Base-by-base conservation (phyloP, 176 grass and related monocot genomes). In the Zea luxurians region DNA sequence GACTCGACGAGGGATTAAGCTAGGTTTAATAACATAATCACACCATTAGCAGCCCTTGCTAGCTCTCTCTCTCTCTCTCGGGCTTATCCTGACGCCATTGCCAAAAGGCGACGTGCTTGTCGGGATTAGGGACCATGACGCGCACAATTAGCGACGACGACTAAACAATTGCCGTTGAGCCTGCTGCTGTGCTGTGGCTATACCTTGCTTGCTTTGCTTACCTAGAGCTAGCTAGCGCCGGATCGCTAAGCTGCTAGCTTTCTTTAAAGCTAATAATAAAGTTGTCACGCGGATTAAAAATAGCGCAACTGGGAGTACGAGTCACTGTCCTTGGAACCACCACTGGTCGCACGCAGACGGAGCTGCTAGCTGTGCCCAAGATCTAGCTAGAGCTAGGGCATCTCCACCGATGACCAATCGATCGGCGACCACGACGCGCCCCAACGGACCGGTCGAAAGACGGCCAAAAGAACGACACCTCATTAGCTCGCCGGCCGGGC, bases 221-320 rank as follows among this genome's bases (percentile, higher is more conserved):
- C 58, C 54, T 61, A 81, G 54, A 57, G 27, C 27, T 27, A 27
- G 27, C 27, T 27, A 27, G 74, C 61, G 75, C 43, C 45, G 10
- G 66, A 46, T 34, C 11, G 68, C 47, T 54, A 78, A 78, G 66
- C 88, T n/a, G 66, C 88, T n/a, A 55, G 54, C 54, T 57, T 97
- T 92, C 85, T 10, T 96, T 86, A 93, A 97, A 93, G 88, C 77
- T 84, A 89, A 47, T 57, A 17, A 52, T 76, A 78, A 97, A 97
- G 90, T 87, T 76, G 68, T 35, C 78, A 89, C 50, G 38, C 11
- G 35, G 71, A 71, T 85, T 85, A 89, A 75, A 85, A 85, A 85
- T 79, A 88, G 52, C 18, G 82, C 85, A 78, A 82, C 88, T 79
- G 72, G 80, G 27, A 27, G 80, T 97, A 83, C 83, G 71, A 76